Evolutionary conservation across 495 filamentous ascomycete species (phyloP), one percentile per base, ranked within the genome.

Genomic region (Trichoderma gamsii): DNA sequence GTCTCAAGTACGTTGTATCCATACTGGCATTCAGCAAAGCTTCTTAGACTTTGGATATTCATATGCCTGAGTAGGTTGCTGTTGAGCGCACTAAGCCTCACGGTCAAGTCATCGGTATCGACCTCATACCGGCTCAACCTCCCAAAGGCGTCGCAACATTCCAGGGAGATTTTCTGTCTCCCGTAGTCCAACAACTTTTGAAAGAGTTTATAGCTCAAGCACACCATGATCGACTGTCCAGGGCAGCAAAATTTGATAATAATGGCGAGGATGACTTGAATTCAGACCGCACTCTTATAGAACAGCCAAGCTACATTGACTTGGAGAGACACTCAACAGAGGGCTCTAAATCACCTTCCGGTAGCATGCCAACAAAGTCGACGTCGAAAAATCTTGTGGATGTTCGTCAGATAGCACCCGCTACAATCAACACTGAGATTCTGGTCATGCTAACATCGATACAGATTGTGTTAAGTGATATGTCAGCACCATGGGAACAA

Each of bases 401-500:
- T 67, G 70, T 71, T 29, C 64, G 70, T 69, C 13, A 4, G 43
- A 23, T 16, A 11, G 16, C 7, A 7, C 65, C 15, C n/a, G n/a
- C 15, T 9, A n/a, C 18, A 43, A 21, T 13, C 11, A 3, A 11
- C 51, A 41, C 8, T 27, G 15, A 25, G 13, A 66, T 23, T 56
- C 0, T 59, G 12, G 51, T 16, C 3, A 11, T 41, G 46, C 38
- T 46, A 13, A 66, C 27, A 43, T 11, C 43, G 11, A 25, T 49
- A 69, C 69, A 83, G 80, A 70, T 99, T 73, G 90, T 99, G 72
- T 80, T 99, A 72, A 96, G 91, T 84, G 95, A 99, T 88, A 99
- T 99, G 95, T 99, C 87, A 81, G 94, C 84, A 81, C 93, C 95
- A 91, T 97, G 92, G 92, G 78, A 83, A 71, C 89, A 91, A 82